Base-by-base conservation (phyloP, 2,329 filamentous ascomycete genomes). In the Cadophora luteo-olivacea region DNA sequence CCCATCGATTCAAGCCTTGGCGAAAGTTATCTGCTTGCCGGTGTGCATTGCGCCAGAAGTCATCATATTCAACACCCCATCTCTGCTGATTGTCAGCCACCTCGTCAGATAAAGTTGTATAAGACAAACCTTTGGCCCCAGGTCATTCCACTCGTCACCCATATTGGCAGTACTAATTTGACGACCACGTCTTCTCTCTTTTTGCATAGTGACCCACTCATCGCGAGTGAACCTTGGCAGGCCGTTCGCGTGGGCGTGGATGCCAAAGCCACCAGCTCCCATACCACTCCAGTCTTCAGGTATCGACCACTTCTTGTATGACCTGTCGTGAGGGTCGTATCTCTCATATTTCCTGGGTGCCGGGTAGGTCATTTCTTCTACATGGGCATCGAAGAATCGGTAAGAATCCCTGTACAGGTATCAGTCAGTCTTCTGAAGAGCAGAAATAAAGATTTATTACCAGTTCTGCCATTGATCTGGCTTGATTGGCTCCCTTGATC, bases 381-480 rank as follows among this genome's bases (percentile, higher is more conserved):
- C 0, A n/a, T 68, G 62, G 11, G 33, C 66, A 7, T 54, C 19
- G 19, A 73, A 69, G 33, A 45, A 65, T 29, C 36, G 41, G 60
- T 78, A 78, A 9, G 75, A 72, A 62, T 78, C 77, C 76, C 76
- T 78, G 29, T 1, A 12, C 9, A n/a, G 25, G 65, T 11, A 49
- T 22, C 25, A 12, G 16, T n/a, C n/a, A 48, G 9, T 4, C 19
- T 6, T 16, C 3, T 48, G 45, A 16, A n/a, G 22, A 8, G 5
- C 3, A 19, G 3, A 4, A 2, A 2, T 5, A 48, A 22, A 22
- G 45, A n/a, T n/a, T n/a, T n/a, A 4, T 64, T 68, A 75, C 77
- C 77, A 78, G 63, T 78, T 78, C 12, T 71, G 69, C 76, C 77
- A 78, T 33, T 61, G 25, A 19, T 77, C 77, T 4, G 70, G 70